Conservation (phyloP, 331 rosid genomes). For the Phaseolus coccineus region DNA sequence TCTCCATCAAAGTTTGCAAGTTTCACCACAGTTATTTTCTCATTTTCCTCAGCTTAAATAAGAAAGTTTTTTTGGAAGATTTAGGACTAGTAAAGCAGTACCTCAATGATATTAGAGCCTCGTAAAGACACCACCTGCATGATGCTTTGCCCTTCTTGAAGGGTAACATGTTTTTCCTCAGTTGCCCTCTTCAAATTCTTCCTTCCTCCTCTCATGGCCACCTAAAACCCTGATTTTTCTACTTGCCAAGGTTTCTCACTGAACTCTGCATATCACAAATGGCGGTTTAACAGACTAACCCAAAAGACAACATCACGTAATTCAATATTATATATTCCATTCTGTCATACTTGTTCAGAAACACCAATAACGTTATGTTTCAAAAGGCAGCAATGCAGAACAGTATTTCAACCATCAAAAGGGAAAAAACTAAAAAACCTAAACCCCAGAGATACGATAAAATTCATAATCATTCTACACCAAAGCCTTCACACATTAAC, state of each 20-base stretch:
- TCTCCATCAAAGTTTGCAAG: neutral
- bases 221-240: constrained; percentile 19
- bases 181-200: constrained; percentile 85
- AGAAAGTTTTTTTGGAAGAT: neutral
- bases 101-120: constrained; percentile 90
- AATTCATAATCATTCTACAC: too few species aligned
- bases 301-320: neutral
- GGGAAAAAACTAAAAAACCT: too few species aligned
- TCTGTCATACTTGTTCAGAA: too few species aligned
- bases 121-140: constrained; percentile 85
- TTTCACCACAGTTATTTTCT: neutral
- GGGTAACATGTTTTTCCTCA: constrained; percentile 54
- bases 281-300: neutral
- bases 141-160: constrained; percentile 66
- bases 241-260: constrained; percentile 1
- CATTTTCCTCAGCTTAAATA: neutral
- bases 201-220: constrained; percentile 84
- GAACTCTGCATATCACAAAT: constrained; percentile 26
- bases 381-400: too few species aligned
- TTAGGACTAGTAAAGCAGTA: constrained; percentile 27
- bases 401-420: too few species aligned
- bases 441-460: too few species aligned
- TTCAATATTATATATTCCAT: too few species aligned
- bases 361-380: too few species aligned
- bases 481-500: too few species aligned